Evolutionary conservation across 345 rosid species (phyloP), one percentile per base, ranked within the genome.

Genomic region (Eucalyptus tenuipes): DNA sequence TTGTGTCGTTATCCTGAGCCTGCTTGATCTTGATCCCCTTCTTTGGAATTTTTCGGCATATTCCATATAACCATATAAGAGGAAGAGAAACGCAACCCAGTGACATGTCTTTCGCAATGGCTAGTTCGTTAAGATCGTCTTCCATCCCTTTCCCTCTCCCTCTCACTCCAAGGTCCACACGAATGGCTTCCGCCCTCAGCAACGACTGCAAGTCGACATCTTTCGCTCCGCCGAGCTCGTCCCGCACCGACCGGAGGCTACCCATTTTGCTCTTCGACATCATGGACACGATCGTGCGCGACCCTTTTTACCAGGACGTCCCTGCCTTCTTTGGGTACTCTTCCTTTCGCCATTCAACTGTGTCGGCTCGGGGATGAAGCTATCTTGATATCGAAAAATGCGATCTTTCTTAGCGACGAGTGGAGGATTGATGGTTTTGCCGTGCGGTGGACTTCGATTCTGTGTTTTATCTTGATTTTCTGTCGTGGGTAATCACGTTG

Each of bases 231-330:
- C 47, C 15, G 82, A 40, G 47, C 82, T 22, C 82, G 82, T 22
- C 82, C 20, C 55, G 31, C 37, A 27, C 29, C 25, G 45, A 22
- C 50, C 90, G 98, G 89, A 93, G 93, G 94, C 98, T 95, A 85
- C 99, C 99, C n/a, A 84, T 97, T 5, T 91, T 97, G 92, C 98
- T 97, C 75, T 96, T 97, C 88, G 99, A 96, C 91, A 93, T 97
- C 87, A 97, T 97, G 99, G 99, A 96, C 95, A 97, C 99, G 53
- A 92, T 96, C 85, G 99, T 97, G 92, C 98, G 97, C 59, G 99
- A 97, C 91, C 99, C 99, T 64, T 97, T 96, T 91, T 95, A 94
- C 93, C 93, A 95, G 22, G 98, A 97, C 80, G 90, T 97, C 90
- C 98, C 99, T 88, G 90, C 95, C 53, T 97, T 96, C 93, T 97